Conservation (phyloP, 2,329 filamentous ascomycete species). For the Pochonia chlamydosporia region DNA sequence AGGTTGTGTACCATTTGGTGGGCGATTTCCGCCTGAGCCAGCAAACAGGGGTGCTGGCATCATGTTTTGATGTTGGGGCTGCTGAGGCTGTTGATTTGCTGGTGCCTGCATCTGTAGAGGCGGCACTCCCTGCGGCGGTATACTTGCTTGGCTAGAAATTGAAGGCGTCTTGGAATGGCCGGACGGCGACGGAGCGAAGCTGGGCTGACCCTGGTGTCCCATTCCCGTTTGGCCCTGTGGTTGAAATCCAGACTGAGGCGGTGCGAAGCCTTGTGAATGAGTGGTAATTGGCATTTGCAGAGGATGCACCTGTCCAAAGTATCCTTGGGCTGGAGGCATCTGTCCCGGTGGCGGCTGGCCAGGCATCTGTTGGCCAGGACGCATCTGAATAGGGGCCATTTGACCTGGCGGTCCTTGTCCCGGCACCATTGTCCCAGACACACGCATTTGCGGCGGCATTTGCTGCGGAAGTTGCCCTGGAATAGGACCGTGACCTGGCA, state of each 20-base stretch:
- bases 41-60: conserved; percentile 8
- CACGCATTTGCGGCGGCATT: background rate
- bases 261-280: background rate
- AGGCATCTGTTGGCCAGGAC: background rate
- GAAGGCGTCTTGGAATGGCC: conserved; percentile 1
- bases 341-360: background rate
- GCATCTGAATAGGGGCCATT: no score
- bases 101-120: background rate
- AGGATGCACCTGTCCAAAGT: conserved; percentile 1
- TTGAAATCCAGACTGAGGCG: background rate
- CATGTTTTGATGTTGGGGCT: background rate
- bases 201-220: background rate
- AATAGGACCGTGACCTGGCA: no score
- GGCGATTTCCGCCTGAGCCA: background rate
- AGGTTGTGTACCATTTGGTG: background rate
- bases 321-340: background rate
- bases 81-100: background rate
- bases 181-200: background rate
- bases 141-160: background rate
- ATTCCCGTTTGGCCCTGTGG: background rate
- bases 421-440: no score
- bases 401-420: no score
- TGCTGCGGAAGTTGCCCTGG: no score
- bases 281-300: background rate
- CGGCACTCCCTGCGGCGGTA: background rate